Evolutionary conservation across 345 rosid genomes (phyloP).

Genomic region (Dimocarpus longan): DNA sequence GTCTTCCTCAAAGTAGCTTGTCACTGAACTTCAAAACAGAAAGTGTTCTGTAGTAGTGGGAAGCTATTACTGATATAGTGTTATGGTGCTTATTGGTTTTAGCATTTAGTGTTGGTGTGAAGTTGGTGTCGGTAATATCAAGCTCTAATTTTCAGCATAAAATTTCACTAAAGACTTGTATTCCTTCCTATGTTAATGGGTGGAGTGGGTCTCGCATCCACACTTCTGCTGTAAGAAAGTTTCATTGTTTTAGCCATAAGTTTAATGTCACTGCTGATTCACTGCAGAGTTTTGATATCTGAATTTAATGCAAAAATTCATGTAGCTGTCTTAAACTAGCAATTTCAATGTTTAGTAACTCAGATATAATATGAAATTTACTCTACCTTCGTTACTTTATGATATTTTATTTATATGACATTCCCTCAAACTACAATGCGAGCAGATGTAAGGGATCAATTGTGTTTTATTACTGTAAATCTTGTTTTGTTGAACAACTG

Average conservation of each 20-base stretch:
- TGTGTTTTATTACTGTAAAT: conserved; percentile 1
- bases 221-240: background rate
- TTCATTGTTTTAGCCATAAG: background rate
- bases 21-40: conserved; percentile 1
- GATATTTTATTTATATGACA: background rate
- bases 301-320: background rate
- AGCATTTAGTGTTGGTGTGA: background rate
- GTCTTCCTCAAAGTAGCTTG: background rate
- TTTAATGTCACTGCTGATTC: background rate
- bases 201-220: background rate
- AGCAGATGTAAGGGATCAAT: background rate
- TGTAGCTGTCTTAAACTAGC: background rate
- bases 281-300: background rate
- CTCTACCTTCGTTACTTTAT: background rate
- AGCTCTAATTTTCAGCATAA: background rate
- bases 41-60: background rate
- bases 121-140: background rate
- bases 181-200: background rate
- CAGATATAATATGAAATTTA: background rate
- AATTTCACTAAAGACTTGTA: background rate
- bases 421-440: background rate
- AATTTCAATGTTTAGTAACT: background rate
- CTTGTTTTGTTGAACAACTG: conserved; percentile 15
- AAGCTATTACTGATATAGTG: conserved; percentile 1
- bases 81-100: conserved; percentile 7